These are phyloP conservation scores for Salix dunnii DNA, from an alignment of 345 rosid species.

Conservation along the genomic window DNA sequence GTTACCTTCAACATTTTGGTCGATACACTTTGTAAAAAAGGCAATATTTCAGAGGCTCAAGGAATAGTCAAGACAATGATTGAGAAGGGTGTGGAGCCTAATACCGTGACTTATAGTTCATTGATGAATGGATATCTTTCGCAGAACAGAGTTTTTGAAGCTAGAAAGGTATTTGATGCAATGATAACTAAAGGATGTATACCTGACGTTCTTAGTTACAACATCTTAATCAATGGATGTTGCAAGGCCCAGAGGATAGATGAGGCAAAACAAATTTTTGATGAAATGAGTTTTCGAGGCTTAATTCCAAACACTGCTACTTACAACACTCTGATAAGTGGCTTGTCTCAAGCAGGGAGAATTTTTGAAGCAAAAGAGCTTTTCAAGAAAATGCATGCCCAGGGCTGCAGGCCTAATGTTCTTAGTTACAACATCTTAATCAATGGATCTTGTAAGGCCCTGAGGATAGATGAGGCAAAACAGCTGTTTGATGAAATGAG, in stretches of 20 bases:
- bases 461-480: no score
- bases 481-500: no score
- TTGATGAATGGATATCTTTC: background rate
- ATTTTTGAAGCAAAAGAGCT: background rate
- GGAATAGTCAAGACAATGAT: background rate
- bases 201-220: background rate
- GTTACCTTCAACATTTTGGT: slow-evolving; percentile 2
- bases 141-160: background rate
- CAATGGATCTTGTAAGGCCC: no score
- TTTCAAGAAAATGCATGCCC: background rate
- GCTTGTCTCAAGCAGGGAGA: background rate
- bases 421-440: no score
- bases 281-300: background rate
- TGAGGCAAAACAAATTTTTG: background rate
- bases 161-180: background rate
- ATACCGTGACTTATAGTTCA: background rate
- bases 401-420: no score
- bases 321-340: background rate
- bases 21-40: background rate
- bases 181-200: background rate
- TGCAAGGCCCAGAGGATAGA: background rate
- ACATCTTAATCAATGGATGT: background rate
- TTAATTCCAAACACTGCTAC: background rate
- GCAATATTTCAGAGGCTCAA: slow-evolving; percentile 4
- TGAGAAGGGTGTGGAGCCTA: background rate